Conservation (phyloP, 2,329 filamentous ascomycete genomes). For the Monosporascus sp. region DNA sequence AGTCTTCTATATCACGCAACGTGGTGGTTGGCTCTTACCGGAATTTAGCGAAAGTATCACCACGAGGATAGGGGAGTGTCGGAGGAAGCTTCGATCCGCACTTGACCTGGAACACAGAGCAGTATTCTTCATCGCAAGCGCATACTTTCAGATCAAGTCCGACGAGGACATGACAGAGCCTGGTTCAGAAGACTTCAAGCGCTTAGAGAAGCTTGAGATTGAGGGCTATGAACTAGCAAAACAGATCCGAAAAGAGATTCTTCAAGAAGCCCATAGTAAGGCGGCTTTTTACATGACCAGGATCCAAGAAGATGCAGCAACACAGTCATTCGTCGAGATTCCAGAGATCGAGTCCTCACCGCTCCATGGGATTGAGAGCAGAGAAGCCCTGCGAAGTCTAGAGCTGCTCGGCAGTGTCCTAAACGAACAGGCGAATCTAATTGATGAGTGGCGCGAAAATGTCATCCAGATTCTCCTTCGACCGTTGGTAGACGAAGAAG, state of each 20-base stretch:
- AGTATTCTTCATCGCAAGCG: slow-evolving; percentile 79
- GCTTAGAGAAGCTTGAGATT: slow-evolving; percentile 65
- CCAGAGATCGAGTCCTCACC: slow-evolving; percentile 51
- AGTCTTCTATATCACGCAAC: slow-evolving; percentile 7
- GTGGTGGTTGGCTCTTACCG: slow-evolving; percentile 22
- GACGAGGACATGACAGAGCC: slow-evolving; percentile 58
- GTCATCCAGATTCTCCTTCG: slow-evolving; percentile 67
- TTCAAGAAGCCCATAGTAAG: slow-evolving; percentile 52
- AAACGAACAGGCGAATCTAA: slow-evolving; percentile 64
- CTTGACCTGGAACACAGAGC: slow-evolving; percentile 79
- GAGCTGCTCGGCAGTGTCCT: slow-evolving; percentile 60
- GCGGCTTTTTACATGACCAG: slow-evolving; percentile 59
- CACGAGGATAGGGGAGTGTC: slow-evolving; percentile 48
- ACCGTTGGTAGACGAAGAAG: slow-evolving; percentile 79
- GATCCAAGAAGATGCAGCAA: slow-evolving; percentile 48
- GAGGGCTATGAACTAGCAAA: slow-evolving; percentile 76
- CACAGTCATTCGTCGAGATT: slow-evolving; percentile 56
- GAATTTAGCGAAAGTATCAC: slow-evolving; percentile 21
- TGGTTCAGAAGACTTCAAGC: slow-evolving; percentile 60
- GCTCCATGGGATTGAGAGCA: slow-evolving; percentile 67
- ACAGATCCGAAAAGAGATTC: slow-evolving; percentile 67
- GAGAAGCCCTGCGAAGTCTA: slow-evolving; percentile 59
- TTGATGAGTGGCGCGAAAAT: slow-evolving; percentile 70
- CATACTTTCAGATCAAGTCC: slow-evolving; percentile 76
- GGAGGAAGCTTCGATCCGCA: slow-evolving; percentile 63